Base-by-base conservation (phyloP, 345 rosid genomes). In the Heritiera fomes region DNA sequence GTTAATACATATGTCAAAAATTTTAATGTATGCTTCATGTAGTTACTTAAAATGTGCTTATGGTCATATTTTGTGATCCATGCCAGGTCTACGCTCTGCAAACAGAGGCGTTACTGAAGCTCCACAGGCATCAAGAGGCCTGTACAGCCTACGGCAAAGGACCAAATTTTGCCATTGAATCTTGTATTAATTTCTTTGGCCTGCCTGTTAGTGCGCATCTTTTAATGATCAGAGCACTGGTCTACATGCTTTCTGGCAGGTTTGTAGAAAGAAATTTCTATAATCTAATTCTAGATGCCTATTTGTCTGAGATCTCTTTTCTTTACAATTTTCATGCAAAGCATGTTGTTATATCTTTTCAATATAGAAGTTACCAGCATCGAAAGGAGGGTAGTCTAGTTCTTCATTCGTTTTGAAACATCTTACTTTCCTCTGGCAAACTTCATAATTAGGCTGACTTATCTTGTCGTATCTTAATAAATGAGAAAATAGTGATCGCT, bases 211-310 rank as follows among this genome's bases (percentile, higher is more conserved):
- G 87, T 30, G 82, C 89, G 45, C 83, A 87, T 71, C 67, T 90
- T 40, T 78, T 90, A 68, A 83, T 81, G 81, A 80, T 89, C 67
- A 83, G 83, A 59, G 87, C 98, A 45, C 85, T 80, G 65, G 87
- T 91, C 76, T 87, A 89, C 87, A 72, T 91, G 83, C 85, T 89
- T 71, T 80, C 81, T 0, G 95, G 98, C 85, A 90, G 98, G 98
- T 92, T 75, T 62, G 90, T 80, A 17, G 41, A 55, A 40, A 3
- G n/a, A 66, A n/a, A 23, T 55, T 76, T 65, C 71, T 53, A 12
- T 68, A n/a, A 45, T 45, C 2, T 4, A 17, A 45, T 52, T 68
- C 3, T 62, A 62, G 43, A 32, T 62, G 43, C 38, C 14, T 13
- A 32, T 62, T 30, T 6, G 41, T 17, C 41, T 63, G n/a, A 30